These are phyloP conservation scores for Sicyos baderoa DNA, from an alignment of 306 rosid genomes.

Conservation along the genomic window DNA sequence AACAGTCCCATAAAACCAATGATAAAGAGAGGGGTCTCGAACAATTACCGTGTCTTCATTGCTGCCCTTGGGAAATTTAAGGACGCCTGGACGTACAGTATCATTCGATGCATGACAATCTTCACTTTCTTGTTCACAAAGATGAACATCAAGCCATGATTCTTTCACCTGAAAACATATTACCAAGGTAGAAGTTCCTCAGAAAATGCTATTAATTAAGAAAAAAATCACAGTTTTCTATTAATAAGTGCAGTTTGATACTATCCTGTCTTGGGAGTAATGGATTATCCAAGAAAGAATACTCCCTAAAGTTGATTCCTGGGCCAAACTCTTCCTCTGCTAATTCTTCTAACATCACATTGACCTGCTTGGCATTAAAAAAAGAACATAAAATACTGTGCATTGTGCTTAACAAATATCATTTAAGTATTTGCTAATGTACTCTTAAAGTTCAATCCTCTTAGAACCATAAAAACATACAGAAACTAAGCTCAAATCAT, in stretches of 20 bases:
- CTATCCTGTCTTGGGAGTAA: slow-evolving; percentile 59
- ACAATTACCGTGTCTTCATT: slow-evolving; percentile 67
- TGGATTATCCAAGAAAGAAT: slow-evolving; percentile 83
- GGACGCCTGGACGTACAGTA: slow-evolving; percentile 41
- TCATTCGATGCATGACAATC: slow-evolving; percentile 47
- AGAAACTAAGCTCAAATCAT: no score
- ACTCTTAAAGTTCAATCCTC: no score
- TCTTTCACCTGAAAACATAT: slow-evolving; percentile 56
- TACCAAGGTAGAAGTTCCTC: slow-evolving; percentile 10
- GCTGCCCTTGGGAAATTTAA: slow-evolving; percentile 79
- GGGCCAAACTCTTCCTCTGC: slow-evolving; percentile 88
- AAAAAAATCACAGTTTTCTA: neutral
- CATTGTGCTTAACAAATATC: no score
- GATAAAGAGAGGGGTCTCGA: no score
- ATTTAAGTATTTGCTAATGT: no score
- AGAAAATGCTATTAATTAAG: neutral
- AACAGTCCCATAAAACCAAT: no score
- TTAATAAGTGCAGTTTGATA: neutral
- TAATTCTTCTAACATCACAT: slow-evolving; percentile 62
- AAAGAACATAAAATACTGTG: neutral
- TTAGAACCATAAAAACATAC: no score
- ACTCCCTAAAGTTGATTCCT: slow-evolving; percentile 61
- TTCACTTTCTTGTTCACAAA: slow-evolving; percentile 59
- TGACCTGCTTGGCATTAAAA: slow-evolving; percentile 41
- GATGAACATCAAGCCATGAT: slow-evolving; percentile 84